These are phyloP conservation scores for Candida ipomoeae DNA, from an alignment of 805 yeast genomes.

Conservation along the genomic window DNA sequence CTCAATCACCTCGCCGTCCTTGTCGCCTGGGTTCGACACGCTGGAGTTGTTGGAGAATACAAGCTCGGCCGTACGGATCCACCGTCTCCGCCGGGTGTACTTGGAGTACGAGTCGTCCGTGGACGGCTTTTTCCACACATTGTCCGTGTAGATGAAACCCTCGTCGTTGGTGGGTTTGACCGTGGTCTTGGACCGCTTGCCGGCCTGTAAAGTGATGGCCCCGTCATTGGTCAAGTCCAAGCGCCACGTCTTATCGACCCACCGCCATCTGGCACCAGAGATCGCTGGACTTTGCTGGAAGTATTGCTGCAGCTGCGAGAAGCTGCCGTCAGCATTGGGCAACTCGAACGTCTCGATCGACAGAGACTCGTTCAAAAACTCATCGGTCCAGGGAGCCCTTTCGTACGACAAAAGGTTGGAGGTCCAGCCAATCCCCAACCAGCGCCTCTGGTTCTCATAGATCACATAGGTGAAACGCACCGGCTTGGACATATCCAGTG, in stretches of 20 bases:
- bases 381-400: constrained; percentile 96
- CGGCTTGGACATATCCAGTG: constrained; percentile 28
- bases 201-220: constrained; percentile 64
- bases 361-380: constrained; percentile 80
- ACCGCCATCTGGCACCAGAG: constrained; percentile 80
- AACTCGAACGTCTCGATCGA: constrained; percentile 73
- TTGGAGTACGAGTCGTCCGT: constrained; percentile 85
- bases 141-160: constrained; percentile 85
- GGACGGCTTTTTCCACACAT: constrained; percentile 89
- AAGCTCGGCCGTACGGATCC: constrained; percentile 93
- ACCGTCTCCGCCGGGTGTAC: constrained; percentile 90
- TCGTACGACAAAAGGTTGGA: constrained; percentile 86
- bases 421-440: constrained; percentile 99
- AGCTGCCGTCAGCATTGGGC: constrained; percentile 59
- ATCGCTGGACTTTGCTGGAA: constrained; percentile 28
- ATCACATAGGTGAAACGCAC: constrained; percentile 87
- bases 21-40: neutral
- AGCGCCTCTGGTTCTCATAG: constrained; percentile 91
- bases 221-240: constrained; percentile 87
- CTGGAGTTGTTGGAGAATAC: constrained; percentile 30
- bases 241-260: constrained; percentile 94
- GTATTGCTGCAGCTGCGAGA: constrained; percentile 28
- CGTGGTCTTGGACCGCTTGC: constrained; percentile 50
- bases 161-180: constrained; percentile 77
- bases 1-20: neutral